Evolutionary conservation across 208 protist genomes (phyloP), one percentile per base, ranked within the genome.

Genomic region (Herpetomonas samuelpessoai): DNA sequence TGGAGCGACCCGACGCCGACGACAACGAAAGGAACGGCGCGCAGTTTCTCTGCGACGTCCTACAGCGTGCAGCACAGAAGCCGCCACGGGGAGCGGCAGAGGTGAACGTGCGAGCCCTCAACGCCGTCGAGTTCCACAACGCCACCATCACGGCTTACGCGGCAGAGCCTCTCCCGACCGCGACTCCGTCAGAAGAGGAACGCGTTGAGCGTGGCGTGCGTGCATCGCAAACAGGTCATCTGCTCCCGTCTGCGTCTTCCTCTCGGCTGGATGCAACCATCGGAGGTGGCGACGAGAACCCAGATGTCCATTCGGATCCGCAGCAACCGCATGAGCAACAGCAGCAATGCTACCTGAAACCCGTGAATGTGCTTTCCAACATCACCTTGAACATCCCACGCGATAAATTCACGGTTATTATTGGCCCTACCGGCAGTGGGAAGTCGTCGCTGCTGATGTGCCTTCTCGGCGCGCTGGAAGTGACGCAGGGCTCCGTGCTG

Each of bases 341-440:
- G 1, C 28, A 58, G 27, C 57, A 49, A 41, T 79, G 77, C 44
- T 67, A 76, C 39, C 45, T 90, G 49, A 28, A 57, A 21, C 63
- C 71, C 4, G 77, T 65, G 39, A 29, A 30, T 27, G 59, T 90
- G 35, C 68, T 90, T 7, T 47, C 48, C 26, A 38, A 72, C 45
- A 59, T 90, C 25, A 71, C 47, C 1, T 27, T 90, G 14, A 16
- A 61, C 26, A 49, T 90, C 14, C 83, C 70, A 54, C 59, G 47
- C 19, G 76, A 73, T n/a, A 75, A 78, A 52, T 67, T 86, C 29
- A 90, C 83, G 19, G 66, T 90, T 0, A 61, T 94, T 22, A 16
- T 93, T 39, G 87, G 87, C 22, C 59, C 74, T 21, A 93, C 87
- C 0, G 83, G 87, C 52, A 84, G 78, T 58, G 85, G 85, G 2